Evolutionary conservation across 169 alveolate genomes (phyloP), one percentile per base, ranked within the genome.

Genomic region (Plasmodium coatneyi): DNA sequence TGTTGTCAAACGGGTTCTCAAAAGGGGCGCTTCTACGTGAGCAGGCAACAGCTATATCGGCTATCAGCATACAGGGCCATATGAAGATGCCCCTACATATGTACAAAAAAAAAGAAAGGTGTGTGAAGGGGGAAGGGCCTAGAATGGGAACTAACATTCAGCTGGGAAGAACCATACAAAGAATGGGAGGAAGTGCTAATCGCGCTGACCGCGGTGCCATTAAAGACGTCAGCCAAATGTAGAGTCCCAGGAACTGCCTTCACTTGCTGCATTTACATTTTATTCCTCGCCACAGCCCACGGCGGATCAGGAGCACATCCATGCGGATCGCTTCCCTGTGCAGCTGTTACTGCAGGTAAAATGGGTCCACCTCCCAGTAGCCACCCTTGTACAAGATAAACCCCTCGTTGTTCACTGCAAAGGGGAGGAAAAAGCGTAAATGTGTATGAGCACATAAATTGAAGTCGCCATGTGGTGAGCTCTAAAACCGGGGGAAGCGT

Each of bases 371-470:
- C 82, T 89, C 54, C 94, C 94, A 89, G 83, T 80, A 72, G 12
- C 80, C 76, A 16, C 94, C 94, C 70, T 89, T 89, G 34, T 89
- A 80, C 32, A 89, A 41, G 34, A 89, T 89, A 34, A 89, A 89
- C 0, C 94, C 94, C 22, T 89, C 94, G 30, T 89, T 80, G 82
- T 89, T 89, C 28, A 89, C 94, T 89, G 49, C 60, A 80, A 89
- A 89, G 4, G 2, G 43, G 25, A 14, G 14, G 30, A 9, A 22
- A 60, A 25, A 66, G 5, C 30, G 36, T 0, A 66, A 66, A 86
- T 4, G 66, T 16, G 43, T 9, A 16, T 46, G 34, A 22, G 2
- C 9, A 82, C 7, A 16, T 19, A 5, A 46, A 71, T 49, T 14
- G n/a, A 16, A 16, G 32, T 41, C 36, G 14, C 32, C 56, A 9